Percentiles rank a stretch among this genome's conserved stretches.
Evolutionary conservation across 2,329 filamentous ascomycete species (phyloP).

Genomic region (Fusarium beomiforme): DNA sequence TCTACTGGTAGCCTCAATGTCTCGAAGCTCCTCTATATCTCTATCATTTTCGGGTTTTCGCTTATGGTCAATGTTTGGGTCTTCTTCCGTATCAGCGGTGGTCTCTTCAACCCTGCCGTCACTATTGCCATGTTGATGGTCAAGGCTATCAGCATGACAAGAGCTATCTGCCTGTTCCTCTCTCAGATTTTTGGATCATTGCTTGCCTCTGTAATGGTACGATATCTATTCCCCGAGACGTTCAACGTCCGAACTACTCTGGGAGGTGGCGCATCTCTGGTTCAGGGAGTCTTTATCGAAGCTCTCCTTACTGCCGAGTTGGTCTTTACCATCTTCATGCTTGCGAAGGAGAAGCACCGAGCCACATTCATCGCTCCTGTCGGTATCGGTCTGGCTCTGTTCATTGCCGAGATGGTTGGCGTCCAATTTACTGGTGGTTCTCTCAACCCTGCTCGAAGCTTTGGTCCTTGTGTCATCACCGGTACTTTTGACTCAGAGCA

Average conservation of each 20-base stretch:
- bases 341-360: slow-evolving; percentile 61
- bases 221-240: slow-evolving; percentile 54
- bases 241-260: slow-evolving; percentile 56
- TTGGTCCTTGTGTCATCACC: slow-evolving; percentile 58
- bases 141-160: slow-evolving; percentile 57
- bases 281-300: slow-evolving; percentile 61
- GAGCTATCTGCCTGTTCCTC: slow-evolving; percentile 58
- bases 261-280: slow-evolving; percentile 50
- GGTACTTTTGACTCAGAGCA: slow-evolving; percentile 54
- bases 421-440: slow-evolving; percentile 60
- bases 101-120: slow-evolving; percentile 51
- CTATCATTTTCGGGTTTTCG: slow-evolving; percentile 54
- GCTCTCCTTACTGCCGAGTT: slow-evolving; percentile 59
- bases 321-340: slow-evolving; percentile 61
- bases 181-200: slow-evolving; percentile 62
- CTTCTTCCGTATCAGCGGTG: slow-evolving; percentile 57
- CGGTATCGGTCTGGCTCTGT: slow-evolving; percentile 58
- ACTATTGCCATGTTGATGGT: slow-evolving; percentile 64
- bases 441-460: slow-evolving; percentile 58
- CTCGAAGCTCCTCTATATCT: slow-evolving; percentile 54
- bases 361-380: slow-evolving; percentile 60
- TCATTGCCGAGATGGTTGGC: slow-evolving; percentile 57
- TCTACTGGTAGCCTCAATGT: slow-evolving; percentile 57
- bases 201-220: slow-evolving; percentile 54
- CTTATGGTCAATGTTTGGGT: slow-evolving; percentile 59